phyloP scores from a whole-genome alignment of 441 rosid genomes.

The Gossypium trilobum region DNA sequence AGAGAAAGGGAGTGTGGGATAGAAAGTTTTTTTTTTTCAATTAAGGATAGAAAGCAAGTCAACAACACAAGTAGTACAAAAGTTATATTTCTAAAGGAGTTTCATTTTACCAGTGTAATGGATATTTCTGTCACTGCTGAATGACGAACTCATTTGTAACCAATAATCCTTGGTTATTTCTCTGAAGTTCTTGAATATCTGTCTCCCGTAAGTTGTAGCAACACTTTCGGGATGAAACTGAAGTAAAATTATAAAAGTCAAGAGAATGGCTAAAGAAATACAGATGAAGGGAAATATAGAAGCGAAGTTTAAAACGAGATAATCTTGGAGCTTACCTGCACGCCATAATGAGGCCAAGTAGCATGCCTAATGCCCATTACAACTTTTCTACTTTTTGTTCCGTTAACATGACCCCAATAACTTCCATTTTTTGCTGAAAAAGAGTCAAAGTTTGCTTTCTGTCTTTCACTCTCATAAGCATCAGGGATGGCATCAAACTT shows the following conservation, averaged over 20 bases:
- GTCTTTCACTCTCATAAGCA: conserved; percentile 24
- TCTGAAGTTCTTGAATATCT: conserved; percentile 71
- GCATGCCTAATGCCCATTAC: conserved; percentile 90
- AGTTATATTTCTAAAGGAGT: conserved; percentile 15
- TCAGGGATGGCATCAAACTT: conserved; percentile 24
- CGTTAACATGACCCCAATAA: conserved; percentile 22
- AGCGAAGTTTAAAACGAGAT: neutral
- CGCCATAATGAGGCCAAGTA: conserved; percentile 83
- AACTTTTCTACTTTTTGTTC: conserved; percentile 33
- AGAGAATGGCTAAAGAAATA: conserved; percentile 12
- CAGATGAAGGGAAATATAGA: neutral
- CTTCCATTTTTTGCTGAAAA: conserved; percentile 29
- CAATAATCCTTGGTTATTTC: conserved; percentile 68
- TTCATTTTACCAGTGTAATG: conserved; percentile 41
- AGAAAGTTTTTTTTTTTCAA: neutral
- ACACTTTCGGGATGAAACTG: conserved; percentile 99
- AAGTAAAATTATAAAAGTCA: conserved; percentile 21
- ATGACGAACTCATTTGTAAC: conserved; percentile 38
- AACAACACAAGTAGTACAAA: conserved; percentile 9
- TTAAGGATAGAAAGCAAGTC: neutral
- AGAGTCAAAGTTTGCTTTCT: conserved; percentile 21
- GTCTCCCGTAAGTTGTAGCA: conserved; percentile 73
- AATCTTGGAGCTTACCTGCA: conserved; percentile 52
- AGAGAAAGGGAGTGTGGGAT: neutral
- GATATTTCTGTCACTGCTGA: conserved; percentile 26